Conservation (phyloP, 176 grass and related monocot species). For the Hordeum vulgare region MorexV3_pseudomolecules_assembly NC_058518.1:418930521-418931020, state of each 20-base stretch:
- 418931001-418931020: background rate
- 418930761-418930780: background rate
- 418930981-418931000: background rate
- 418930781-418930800: background rate
- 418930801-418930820: background rate
- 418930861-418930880: background rate
- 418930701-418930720: background rate
- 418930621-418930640: background rate
- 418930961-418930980: background rate
- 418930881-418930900: background rate
- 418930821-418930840: background rate
- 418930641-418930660: background rate
- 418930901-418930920: background rate
- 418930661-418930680: background rate
- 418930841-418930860: background rate
- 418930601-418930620: background rate
- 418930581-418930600: background rate
- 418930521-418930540: constrained; percentile 93
- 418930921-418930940: background rate
- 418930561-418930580: constrained; percentile 93
- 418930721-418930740: background rate
- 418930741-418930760: background rate
- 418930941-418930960: background rate
- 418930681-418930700: background rate
- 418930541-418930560: constrained; percentile 96